Base-by-base conservation (phyloP, 441 rosid genomes). In the Syzygium malaccense region DNA sequence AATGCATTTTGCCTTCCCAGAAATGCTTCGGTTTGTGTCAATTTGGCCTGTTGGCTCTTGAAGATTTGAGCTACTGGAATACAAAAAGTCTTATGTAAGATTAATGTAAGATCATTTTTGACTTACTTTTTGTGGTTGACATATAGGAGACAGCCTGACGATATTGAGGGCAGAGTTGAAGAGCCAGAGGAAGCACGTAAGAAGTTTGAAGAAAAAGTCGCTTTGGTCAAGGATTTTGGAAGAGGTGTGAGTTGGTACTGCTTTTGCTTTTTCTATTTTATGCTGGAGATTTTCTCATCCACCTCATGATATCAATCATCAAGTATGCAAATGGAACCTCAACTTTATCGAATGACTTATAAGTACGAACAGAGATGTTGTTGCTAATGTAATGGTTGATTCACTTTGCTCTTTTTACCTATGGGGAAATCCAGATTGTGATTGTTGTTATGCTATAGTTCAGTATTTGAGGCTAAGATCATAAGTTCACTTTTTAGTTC, bases 181-280 rank as follows among this genome's bases (percentile, higher is more conserved):
- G 88, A 89, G 88, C 41, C 90, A 89, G 88, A 79, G 80, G 86
- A 89, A 89, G 86, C 88, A 89, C 80, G 90, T 89, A 55, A 89
- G 87, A 56, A 79, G 68, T 86, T 86, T 89, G 88, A 78, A 86
- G 88, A 89, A 89, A 80, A 89, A 86, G 54, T 89, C 90, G 3
- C 90, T 89, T 51, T 89, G 90, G 90, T 89, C 88, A 6, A 33
- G 86, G 90, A 86, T 89, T 33, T 86, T 89, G 86, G 90, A 89
- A 80, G 90, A 89, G 88, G 90, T 89, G 54, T 14, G 33, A 53
- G 62, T 49, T 48, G 25, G 45, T 53, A 33, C 75, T 55, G 66
- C 30, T 32, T 79, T 57, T 8, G 54, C 58, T 79, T 32, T 78
- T 78, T 55, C 41, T 25, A 57, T 2, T 62, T 85, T 66, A 45